Evolutionary conservation across 495 filamentous ascomycete species (phyloP), one percentile per base, ranked within the genome.

Genomic region (Aspergillus cristatus): DNA sequence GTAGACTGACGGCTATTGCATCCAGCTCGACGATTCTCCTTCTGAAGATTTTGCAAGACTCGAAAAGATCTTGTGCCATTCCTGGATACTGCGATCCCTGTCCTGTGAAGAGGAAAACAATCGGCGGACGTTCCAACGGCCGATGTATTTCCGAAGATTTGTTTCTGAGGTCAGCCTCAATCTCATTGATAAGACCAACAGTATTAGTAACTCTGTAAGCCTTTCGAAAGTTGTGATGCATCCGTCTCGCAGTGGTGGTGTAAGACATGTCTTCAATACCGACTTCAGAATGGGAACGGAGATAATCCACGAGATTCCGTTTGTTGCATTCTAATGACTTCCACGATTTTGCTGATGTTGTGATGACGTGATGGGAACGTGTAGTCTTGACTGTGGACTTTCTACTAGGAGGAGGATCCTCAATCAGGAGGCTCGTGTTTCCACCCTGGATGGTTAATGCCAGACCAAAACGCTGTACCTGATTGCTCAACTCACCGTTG

Each of bases 31-130:
- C 16, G 7, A 68, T 47, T 6, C 46, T 35, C 4, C 32, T 18
- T 6, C 47, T 52, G 48, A 63, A 68, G 4, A 16, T 22, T 1
- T 45, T 38, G 11, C 35, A 47, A 11, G 38, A 36, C 11, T 50
- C 41, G 14, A 46, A 64, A 0, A 71, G 40, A n/a, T 60, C 30
- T 14, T 37, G 20, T 10, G 38, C 48, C 36, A 57, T 49, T 2
- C 37, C 45, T 17, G 47, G 36, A 20, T 79, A 81, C 29, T 76
- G 71, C 1, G 75, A 67, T 10, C 81, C 81, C 51, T 86, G 81
- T 16, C 81, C 81, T 11, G 79, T 82, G 48, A 84, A 86, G 20
- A 70, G 54, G 43, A 86, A 81, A 0, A 72, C 73, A 6, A 81
- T 62, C 10, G 46, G 18, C 0, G 52, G 43, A 8, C 4, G 20